Evolutionary conservation across 2,329 filamentous ascomycete genomes (phyloP).

Genomic region (Colletotrichum limetticola): DNA sequence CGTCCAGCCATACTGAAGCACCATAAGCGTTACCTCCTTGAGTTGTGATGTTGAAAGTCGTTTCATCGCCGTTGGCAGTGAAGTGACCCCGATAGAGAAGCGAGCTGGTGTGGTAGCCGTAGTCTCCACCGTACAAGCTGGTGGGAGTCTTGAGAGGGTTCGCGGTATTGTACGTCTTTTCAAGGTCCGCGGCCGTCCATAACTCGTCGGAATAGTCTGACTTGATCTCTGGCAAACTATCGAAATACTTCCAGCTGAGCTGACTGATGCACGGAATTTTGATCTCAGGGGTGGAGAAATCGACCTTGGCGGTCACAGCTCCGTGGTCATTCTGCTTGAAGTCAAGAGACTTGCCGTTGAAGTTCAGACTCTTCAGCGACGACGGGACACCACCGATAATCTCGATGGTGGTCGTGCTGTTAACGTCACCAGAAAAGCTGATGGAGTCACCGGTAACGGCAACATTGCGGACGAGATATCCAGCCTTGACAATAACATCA

Average conservation of each 20-base stretch:
- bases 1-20: constrained; percentile 70
- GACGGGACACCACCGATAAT: constrained; percentile 38
- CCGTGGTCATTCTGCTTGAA: constrained; percentile 35
- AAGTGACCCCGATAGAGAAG: constrained; percentile 76
- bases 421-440: constrained; percentile 39
- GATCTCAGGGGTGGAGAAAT: constrained; percentile 34
- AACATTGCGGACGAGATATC: constrained; percentile 38
- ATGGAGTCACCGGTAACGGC: constrained; percentile 33
- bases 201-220: constrained; percentile 51
- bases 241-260: constrained; percentile 34
- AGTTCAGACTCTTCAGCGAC: constrained; percentile 32
- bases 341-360: constrained; percentile 35
- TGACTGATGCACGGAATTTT: constrained; percentile 26
- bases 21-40: constrained; percentile 75
- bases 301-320: constrained; percentile 36
- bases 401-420: constrained; percentile 37
- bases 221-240: constrained; percentile 38
- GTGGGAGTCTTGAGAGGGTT: constrained; percentile 65
- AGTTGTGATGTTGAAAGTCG: constrained; percentile 62
- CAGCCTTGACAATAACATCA: constrained; percentile 38
- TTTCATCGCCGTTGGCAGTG: constrained; percentile 66
- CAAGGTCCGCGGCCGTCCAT: constrained; percentile 53
- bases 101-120: constrained; percentile 74
- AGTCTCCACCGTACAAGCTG: constrained; percentile 73
- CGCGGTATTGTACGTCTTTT: constrained; percentile 38